These are phyloP conservation scores for Agrocybe praecox DNA, from an alignment of 768 basidiomycete species.

Conservation along the genomic window DNA sequence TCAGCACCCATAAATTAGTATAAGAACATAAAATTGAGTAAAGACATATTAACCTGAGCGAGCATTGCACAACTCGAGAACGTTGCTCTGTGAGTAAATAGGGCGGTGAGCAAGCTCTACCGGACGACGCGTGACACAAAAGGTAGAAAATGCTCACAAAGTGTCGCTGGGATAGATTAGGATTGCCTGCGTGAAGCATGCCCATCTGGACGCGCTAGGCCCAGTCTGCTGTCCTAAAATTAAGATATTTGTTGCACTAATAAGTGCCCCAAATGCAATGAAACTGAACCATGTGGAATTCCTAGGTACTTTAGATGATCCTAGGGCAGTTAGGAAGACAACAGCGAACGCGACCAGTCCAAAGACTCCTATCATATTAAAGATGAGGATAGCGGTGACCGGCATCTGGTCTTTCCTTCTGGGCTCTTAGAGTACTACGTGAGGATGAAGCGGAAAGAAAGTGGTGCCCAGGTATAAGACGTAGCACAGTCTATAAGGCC, in stretches of 20 bases:
- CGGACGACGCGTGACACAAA: background rate
- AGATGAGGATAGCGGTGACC: background rate
- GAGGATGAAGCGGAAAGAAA: no score
- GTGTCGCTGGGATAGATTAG: conserved; percentile 16
- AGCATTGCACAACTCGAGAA: no score
- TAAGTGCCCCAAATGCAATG: conserved; percentile 12
- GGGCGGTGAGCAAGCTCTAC: no score
- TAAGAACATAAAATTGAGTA: no score
- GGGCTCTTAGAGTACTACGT: no score
- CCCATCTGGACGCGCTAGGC: background rate
- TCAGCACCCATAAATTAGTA: no score
- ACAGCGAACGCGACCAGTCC: conserved; percentile 10
- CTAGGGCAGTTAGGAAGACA: conserved; percentile 13
- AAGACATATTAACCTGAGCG: no score
- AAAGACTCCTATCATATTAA: conserved; percentile 11
- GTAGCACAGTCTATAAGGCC: no score
- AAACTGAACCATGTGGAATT: conserved; percentile 17
- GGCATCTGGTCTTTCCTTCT: no score
- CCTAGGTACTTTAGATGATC: conserved; percentile 10
- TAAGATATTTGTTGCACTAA: conserved; percentile 11
- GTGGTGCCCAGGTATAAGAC: no score
- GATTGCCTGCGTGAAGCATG: conserved; percentile 16
- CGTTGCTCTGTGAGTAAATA: no score
- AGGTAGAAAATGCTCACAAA: conserved; percentile 11
- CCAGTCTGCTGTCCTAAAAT: conserved; percentile 17